A percentile compares a stretch with the other conserved stretches of the same genome.
phyloP scores from a whole-genome alignment of 2,329 filamentous ascomycete genomes.

The Cytospora mali region DNA sequence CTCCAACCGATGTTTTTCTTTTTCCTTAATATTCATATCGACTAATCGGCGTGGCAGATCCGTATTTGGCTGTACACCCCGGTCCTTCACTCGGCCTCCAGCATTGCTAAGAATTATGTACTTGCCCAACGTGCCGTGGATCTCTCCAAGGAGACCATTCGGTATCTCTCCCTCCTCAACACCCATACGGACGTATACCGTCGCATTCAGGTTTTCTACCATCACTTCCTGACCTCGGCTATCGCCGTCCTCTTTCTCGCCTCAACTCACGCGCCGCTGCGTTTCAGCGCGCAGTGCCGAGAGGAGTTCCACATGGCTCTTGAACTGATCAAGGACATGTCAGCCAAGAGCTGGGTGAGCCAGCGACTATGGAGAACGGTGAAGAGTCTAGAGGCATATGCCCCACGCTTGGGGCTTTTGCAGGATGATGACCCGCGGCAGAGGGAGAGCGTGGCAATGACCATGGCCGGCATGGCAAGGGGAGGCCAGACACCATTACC shows the following conservation, averaged over 20 bases:
- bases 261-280: slow-evolving; percentile 72
- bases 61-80: slow-evolving; percentile 88
- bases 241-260: slow-evolving; percentile 77
- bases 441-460: slow-evolving; percentile 48
- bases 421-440: slow-evolving; percentile 52
- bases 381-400: slow-evolving; percentile 70
- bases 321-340: slow-evolving; percentile 73
- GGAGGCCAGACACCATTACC: slow-evolving; percentile 34
- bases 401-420: slow-evolving; percentile 67
- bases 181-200: slow-evolving; percentile 72
- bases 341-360: slow-evolving; percentile 70
- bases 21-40: too few species aligned
- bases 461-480: slow-evolving; percentile 57
- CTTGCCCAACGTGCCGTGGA: slow-evolving; percentile 76
- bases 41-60: slow-evolving; percentile 49
- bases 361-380: slow-evolving; percentile 75
- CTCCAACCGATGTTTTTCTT: neutral
- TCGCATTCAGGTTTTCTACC: slow-evolving; percentile 74
- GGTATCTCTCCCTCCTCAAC: slow-evolving; percentile 69
- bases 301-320: slow-evolving; percentile 80
- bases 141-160: slow-evolving; percentile 76
- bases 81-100: slow-evolving; percentile 80
- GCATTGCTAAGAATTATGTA: slow-evolving; percentile 74
- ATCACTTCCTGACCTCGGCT: slow-evolving; percentile 76
- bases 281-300: slow-evolving; percentile 68